These are phyloP conservation scores for Vigna angularis DNA, from an alignment of 306 rosid species.

Conservation along the genomic window DNA sequence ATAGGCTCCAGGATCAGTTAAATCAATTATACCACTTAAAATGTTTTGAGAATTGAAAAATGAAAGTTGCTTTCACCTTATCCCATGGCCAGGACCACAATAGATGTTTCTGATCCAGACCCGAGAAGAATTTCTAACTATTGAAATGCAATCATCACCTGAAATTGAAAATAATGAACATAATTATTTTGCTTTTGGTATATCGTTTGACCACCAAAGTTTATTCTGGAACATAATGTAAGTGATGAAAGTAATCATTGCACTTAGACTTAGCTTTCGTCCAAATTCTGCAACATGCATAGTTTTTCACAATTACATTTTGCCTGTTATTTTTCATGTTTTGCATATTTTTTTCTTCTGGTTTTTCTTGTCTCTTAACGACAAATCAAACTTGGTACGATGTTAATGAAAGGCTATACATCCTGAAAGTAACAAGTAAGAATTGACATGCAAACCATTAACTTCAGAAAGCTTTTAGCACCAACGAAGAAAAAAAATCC, in stretches of 20 bases:
- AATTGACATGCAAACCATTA: neutral
- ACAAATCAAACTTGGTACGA: slow-evolving; percentile 4
- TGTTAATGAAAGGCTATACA: neutral
- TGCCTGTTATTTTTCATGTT: neutral
- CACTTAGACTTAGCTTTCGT: neutral
- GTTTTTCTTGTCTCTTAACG: neutral
- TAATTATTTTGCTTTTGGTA: slow-evolving; percentile 9
- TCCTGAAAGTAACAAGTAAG: slow-evolving; percentile 11
- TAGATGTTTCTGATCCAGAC: slow-evolving; percentile 65
- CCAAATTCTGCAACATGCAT: neutral
- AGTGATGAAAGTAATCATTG: neutral
- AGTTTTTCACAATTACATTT: slow-evolving; percentile 1
- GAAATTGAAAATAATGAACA: slow-evolving; percentile 37
- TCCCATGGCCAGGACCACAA: slow-evolving; percentile 98
- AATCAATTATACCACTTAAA: slow-evolving; percentile 10
- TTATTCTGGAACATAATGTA: slow-evolving; percentile 5
- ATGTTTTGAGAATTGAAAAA: slow-evolving; percentile 14
- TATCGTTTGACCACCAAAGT: neutral
- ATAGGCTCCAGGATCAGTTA: slow-evolving; percentile 36
- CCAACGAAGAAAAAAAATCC: neutral
- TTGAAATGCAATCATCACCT: slow-evolving; percentile 96
- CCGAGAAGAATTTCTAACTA: slow-evolving; percentile 80
- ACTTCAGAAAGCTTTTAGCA: neutral
- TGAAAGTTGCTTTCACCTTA: slow-evolving; percentile 63
- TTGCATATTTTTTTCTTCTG: neutral